These are phyloP conservation scores for Kregervanrija pseudodelftensis DNA, from an alignment of 805 yeast genomes.

Conservation along the genomic window DNA sequence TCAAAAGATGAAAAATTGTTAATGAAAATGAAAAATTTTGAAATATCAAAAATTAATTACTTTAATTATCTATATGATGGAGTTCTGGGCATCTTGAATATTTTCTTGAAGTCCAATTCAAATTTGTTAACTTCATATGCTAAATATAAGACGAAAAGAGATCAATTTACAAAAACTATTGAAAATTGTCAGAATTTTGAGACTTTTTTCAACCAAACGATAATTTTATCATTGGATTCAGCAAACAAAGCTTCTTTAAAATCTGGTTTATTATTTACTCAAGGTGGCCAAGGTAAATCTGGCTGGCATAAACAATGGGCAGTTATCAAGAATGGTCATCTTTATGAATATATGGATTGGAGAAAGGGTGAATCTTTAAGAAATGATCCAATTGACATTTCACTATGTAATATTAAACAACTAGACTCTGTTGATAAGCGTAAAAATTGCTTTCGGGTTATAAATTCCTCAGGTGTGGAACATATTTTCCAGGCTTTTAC, in stretches of 20 bases:
- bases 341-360: constrained; percentile 76
- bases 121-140: constrained; percentile 1
- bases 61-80: constrained; percentile 24
- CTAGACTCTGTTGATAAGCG: constrained; percentile 35
- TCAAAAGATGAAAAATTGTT: constrained; percentile 28
- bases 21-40: constrained; percentile 24
- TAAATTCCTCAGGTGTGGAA: constrained; percentile 58
- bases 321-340: constrained; percentile 57
- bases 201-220: background rate
- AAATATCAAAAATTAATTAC: constrained; percentile 25
- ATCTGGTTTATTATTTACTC: constrained; percentile 46
- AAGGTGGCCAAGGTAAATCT: constrained; percentile 53
- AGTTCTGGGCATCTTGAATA: constrained; percentile 10
- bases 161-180: constrained; percentile 12
- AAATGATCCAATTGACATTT: constrained; percentile 61
- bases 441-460: constrained; percentile 63
- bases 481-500: constrained; percentile 70
- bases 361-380: constrained; percentile 57
- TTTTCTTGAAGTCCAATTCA: background rate
- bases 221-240: constrained; percentile 2
- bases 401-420: constrained; percentile 57
- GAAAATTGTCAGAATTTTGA: constrained; percentile 25
- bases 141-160: constrained; percentile 13
- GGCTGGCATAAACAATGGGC: constrained; percentile 93
- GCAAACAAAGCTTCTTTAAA: constrained; percentile 11